These are phyloP conservation scores for Ophiostoma quercus DNA, from an alignment of 2,329 filamentous ascomycete species.

Conservation along the genomic window DNA sequence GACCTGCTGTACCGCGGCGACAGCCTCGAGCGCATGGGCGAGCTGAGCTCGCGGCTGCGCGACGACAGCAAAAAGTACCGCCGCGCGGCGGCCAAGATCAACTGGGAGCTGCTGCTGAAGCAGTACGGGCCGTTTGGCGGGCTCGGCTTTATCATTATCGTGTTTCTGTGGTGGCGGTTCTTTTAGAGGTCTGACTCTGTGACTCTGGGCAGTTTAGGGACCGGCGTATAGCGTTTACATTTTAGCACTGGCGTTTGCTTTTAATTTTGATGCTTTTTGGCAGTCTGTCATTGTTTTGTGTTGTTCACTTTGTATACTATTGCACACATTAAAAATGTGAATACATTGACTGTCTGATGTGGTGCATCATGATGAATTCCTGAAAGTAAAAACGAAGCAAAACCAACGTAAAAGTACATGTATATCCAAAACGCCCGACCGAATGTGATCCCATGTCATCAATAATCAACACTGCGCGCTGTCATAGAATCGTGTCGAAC, in stretches of 20 bases:
- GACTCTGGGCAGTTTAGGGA: background rate
- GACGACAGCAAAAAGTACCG: conserved; percentile 95
- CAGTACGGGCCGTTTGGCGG: conserved; percentile 91
- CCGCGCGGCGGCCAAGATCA: conserved; percentile 87
- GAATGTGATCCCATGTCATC: background rate
- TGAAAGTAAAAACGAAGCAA: background rate
- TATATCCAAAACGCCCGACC: conserved; percentile 7
- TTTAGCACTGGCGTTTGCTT: background rate
- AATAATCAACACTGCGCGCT: conserved; percentile 9
- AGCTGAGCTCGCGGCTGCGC: conserved; percentile 77
- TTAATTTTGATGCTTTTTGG: background rate
- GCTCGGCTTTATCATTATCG: conserved; percentile 71
- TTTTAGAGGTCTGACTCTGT: conserved; percentile 49
- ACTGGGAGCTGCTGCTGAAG: conserved; percentile 94
- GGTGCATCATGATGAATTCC: background rate
- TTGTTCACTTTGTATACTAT: background rate
- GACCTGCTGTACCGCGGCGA: conserved; percentile 93
- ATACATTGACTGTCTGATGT: background rate
- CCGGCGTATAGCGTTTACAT: conserved; percentile 6
- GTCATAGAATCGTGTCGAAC: background rate
- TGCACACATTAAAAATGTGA: background rate
- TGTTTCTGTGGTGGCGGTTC: conserved; percentile 91
- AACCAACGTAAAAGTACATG: background rate
- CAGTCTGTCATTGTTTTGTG: no score
- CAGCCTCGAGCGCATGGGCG: conserved; percentile 92